Conservation (phyloP, 2,329 filamentous ascomycete genomes). For the Arthrocladium fulminans region DNA sequence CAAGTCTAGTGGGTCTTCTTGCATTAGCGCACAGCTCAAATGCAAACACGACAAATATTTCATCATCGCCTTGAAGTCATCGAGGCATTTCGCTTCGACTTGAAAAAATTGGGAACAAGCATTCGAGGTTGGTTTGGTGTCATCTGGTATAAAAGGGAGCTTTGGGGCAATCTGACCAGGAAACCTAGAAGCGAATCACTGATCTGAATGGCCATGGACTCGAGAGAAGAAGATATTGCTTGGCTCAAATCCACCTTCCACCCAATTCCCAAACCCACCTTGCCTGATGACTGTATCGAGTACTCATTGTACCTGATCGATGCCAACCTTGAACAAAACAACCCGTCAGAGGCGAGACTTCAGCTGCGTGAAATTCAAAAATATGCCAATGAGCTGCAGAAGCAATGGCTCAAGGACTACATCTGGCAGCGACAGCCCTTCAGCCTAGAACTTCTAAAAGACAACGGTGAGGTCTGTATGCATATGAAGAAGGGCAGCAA, state of each 20-base stretch:
- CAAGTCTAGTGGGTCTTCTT: not conserved
- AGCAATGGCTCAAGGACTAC: slow-evolving; percentile 65
- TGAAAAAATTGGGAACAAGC: not conserved
- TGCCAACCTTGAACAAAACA: slow-evolving; percentile 43
- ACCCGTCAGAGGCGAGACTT: slow-evolving; percentile 50
- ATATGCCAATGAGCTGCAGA: slow-evolving; percentile 54
- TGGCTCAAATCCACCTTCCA: slow-evolving; percentile 59
- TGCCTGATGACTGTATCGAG: slow-evolving; percentile 78
- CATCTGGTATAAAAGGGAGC: too few relatives aligned
- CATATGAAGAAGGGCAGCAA: slow-evolving; percentile 8
- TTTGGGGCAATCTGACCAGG: too few relatives aligned
- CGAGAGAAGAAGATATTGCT: slow-evolving; percentile 49
- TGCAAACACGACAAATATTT: not conserved
- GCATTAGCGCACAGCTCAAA: not conserved
- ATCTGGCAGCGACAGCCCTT: slow-evolving; percentile 92
- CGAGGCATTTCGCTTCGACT: too few relatives aligned
- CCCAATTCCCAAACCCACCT: slow-evolving; percentile 53
- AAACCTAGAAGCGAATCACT: too few relatives aligned
- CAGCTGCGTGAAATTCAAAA: slow-evolving; percentile 65
- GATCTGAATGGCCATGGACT: too few relatives aligned
- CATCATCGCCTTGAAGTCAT: too few relatives aligned
- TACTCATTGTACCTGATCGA: slow-evolving; percentile 71
- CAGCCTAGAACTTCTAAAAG: slow-evolving; percentile 51
- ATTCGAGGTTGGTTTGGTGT: not conserved
- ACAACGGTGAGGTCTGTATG: slow-evolving; percentile 46